Conservation (phyloP, 2,329 filamentous ascomycete species). For the Alternaria triticina region DNA sequence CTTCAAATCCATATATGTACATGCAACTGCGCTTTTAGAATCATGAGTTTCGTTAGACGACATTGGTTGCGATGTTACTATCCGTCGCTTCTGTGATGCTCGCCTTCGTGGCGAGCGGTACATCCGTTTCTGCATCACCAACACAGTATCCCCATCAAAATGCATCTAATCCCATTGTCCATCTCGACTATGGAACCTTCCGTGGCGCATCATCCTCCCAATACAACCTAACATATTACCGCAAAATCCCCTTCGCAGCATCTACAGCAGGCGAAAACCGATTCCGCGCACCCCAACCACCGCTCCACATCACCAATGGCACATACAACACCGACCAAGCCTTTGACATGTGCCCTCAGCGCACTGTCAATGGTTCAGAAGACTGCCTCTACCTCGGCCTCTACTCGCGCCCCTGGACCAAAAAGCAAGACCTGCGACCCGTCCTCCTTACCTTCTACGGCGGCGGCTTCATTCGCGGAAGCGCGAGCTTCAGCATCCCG, state of each 20-base stretch:
- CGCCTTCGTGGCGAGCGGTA: slow-evolving; percentile 10
- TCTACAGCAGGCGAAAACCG: slow-evolving; percentile 64
- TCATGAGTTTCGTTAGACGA: neutral
- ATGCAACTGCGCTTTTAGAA: neutral
- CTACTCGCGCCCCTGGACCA: slow-evolving; percentile 63
- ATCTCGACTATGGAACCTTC: slow-evolving; percentile 53
- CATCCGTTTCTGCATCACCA: slow-evolving; percentile 16
- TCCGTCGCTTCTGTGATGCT: slow-evolving; percentile 3
- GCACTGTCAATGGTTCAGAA: slow-evolving; percentile 62
- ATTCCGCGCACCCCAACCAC: slow-evolving; percentile 67
- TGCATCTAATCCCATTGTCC: slow-evolving; percentile 26
- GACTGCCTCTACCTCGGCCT: slow-evolving; percentile 68
- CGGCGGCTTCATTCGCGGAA: slow-evolving; percentile 66
- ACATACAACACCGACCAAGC: slow-evolving; percentile 62
- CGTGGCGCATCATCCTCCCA: slow-evolving; percentile 57
- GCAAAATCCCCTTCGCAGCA: slow-evolving; percentile 67
- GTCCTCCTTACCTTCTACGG: slow-evolving; percentile 68
- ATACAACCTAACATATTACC: slow-evolving; percentile 66
- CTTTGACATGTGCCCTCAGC: slow-evolving; percentile 66
- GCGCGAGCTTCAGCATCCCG: slow-evolving; percentile 61
- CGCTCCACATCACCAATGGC: slow-evolving; percentile 54
- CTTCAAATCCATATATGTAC: neutral
- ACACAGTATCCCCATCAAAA: slow-evolving; percentile 4
- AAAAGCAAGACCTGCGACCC: slow-evolving; percentile 53
- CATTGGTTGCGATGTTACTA: slow-evolving; percentile 19